Conservation (phyloP, 257 asterid genomes). For the Jasminum sambac region DNA sequence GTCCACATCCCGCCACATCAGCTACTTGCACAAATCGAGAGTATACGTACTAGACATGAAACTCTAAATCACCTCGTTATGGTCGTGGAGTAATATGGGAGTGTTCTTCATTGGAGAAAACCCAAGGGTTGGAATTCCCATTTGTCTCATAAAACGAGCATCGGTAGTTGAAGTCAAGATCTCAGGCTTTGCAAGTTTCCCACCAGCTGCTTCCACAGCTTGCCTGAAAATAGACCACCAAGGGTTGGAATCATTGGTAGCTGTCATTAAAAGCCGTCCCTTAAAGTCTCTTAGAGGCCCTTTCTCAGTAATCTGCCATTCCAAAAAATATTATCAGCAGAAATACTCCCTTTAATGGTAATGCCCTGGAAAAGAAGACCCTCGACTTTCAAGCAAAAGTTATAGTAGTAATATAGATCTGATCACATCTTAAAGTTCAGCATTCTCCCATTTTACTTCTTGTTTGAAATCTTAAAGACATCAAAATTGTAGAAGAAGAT, state of each 20-base stretch:
- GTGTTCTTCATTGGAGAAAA: constrained; percentile 96
- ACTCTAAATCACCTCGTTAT: constrained; percentile 66
- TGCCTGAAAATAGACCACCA: constrained; percentile 85
- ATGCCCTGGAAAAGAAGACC: too few relatives aligned
- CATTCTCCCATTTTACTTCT: too few relatives aligned
- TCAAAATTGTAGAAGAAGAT: too few relatives aligned
- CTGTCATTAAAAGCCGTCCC: constrained; percentile 76
- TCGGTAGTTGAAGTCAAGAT: constrained; percentile 87
- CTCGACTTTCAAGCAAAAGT: too few relatives aligned
- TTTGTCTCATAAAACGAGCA: constrained; percentile 71
- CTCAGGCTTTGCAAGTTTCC: constrained; percentile 87
- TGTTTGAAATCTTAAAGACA: too few relatives aligned
- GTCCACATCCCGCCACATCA: too few relatives aligned
- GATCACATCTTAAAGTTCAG: too few relatives aligned
- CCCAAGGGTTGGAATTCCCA: constrained; percentile 84
- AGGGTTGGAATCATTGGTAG: constrained; percentile 71
- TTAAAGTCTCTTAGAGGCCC: constrained; percentile 64
- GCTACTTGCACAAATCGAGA: too few relatives aligned
- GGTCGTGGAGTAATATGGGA: constrained; percentile 89
- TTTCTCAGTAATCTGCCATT: constrained; percentile 60
- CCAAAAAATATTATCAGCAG: constrained; percentile 5
- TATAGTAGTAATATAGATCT: too few relatives aligned
- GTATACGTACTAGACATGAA: constrained; percentile 8
- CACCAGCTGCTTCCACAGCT: constrained; percentile 76
- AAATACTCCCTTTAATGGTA: neutral